These are phyloP conservation scores for Podaxis mareebaensis DNA, from an alignment of 768 basidiomycete species.

Conservation along the genomic window DNA sequence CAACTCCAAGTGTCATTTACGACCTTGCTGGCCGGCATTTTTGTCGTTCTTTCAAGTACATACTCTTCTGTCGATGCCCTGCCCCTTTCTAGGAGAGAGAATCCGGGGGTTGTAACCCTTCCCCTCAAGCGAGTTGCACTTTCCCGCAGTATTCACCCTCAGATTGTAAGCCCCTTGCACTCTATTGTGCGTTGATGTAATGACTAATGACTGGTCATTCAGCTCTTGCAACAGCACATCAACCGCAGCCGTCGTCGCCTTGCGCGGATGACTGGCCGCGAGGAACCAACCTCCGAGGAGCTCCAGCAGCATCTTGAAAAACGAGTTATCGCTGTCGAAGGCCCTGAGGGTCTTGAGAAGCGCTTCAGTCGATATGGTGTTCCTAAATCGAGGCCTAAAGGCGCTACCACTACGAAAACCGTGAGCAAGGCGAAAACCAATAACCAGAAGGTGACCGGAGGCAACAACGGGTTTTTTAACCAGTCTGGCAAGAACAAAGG, in stretches of 20 bases:
- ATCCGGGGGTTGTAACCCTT: slow-evolving; percentile 38
- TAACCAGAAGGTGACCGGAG: slow-evolving; percentile 26
- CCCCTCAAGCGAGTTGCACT: slow-evolving; percentile 42
- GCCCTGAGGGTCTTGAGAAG: slow-evolving; percentile 30
- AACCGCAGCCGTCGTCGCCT: slow-evolving; percentile 56
- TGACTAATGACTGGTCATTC: slow-evolving; percentile 17
- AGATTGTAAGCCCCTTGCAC: slow-evolving; percentile 32
- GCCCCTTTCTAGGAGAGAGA: slow-evolving; percentile 35
- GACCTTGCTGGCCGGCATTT: slow-evolving; percentile 52
- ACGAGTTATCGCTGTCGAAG: slow-evolving; percentile 38
- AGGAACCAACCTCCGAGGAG: slow-evolving; percentile 34
- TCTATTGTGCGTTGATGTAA: background rate
- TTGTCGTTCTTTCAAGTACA: slow-evolving; percentile 40
- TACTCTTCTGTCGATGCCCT: slow-evolving; percentile 38
- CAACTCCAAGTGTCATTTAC: slow-evolving; percentile 52
- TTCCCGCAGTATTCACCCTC: slow-evolving; percentile 28
- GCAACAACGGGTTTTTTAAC: slow-evolving; percentile 1
- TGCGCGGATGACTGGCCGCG: slow-evolving; percentile 56
- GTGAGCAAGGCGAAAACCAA: slow-evolving; percentile 22
- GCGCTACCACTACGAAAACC: slow-evolving; percentile 4
- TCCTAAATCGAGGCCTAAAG: slow-evolving; percentile 17
- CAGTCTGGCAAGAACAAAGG: slow-evolving; percentile 2
- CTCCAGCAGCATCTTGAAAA: slow-evolving; percentile 39
- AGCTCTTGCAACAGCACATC: slow-evolving; percentile 63
- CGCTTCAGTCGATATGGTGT: slow-evolving; percentile 28